phyloP scores from a whole-genome alignment of 1,284 basidiomycete genomes.

The Neotropicomus parvogracilis region DNA sequence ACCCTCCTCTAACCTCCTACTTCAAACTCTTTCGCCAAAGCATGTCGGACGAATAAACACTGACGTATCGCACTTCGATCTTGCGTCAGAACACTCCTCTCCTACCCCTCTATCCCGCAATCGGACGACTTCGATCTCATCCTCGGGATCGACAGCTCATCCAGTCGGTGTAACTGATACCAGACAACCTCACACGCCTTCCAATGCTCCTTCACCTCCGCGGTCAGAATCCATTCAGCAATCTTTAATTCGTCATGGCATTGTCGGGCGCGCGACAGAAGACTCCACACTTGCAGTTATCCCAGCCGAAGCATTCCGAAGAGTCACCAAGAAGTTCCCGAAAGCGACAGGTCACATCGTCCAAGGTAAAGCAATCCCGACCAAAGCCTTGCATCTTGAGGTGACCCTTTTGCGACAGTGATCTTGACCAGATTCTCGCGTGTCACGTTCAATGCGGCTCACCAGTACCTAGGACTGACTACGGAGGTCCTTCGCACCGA shows the following conservation, averaged over 20 bases:
- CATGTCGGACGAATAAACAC: conserved; percentile 46
- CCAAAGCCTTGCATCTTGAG: background rate
- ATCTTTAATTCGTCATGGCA: conserved; percentile 50
- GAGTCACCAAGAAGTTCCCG: conserved; percentile 91
- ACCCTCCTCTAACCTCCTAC: conserved; percentile 20
- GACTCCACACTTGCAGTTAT: conserved; percentile 99
- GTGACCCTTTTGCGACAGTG: conserved; percentile 45
- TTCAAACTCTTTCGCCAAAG: conserved; percentile 22
- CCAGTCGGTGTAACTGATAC: conserved; percentile 33
- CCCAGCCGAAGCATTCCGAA: conserved; percentile 92
- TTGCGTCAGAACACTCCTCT: conserved; percentile 36
- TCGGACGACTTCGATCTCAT: conserved; percentile 54
- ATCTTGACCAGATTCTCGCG: conserved; percentile 94
- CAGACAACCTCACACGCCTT: conserved; percentile 9
- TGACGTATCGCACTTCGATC: conserved; percentile 61
- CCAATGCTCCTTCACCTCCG: conserved; percentile 21
- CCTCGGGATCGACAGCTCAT: conserved; percentile 64
- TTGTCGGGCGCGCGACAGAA: conserved; percentile 85
- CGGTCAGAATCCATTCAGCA: conserved; percentile 27
- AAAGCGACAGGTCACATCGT: conserved; percentile 98
- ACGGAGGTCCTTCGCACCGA: conserved; percentile 95
- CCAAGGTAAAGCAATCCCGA: conserved; percentile 54
- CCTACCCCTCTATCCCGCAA: conserved; percentile 31
- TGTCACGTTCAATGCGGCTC: conserved; percentile 94
- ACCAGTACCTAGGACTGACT: conserved; percentile 94